These are phyloP conservation scores for Tremellales sp. DNA, from an alignment of 1,284 basidiomycete genomes.

Conservation along the genomic window DNA sequence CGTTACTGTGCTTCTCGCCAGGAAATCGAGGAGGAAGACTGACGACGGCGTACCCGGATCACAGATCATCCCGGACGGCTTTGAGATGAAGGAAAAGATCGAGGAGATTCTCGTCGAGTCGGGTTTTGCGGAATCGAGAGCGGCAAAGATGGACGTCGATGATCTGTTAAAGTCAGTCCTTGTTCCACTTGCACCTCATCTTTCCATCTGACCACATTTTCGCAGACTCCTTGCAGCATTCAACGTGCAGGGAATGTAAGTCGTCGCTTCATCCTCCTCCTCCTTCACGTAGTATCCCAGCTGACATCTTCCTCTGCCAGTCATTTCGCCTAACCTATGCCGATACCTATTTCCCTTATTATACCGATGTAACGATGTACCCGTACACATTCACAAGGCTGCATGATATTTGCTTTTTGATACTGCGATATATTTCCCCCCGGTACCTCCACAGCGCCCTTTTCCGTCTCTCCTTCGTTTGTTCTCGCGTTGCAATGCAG, in stretches of 20 bases:
- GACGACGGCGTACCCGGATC: background rate
- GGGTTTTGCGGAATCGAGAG: constrained; percentile 64
- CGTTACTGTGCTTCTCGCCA: constrained; percentile 23
- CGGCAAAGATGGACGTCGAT: constrained; percentile 79
- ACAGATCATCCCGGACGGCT: constrained; percentile 68
- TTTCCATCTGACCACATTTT: background rate
- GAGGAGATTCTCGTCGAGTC: constrained; percentile 70
- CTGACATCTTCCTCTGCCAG: constrained; percentile 2
- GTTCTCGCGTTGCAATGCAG: too few species aligned
- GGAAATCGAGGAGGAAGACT: background rate
- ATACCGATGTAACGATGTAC: background rate
- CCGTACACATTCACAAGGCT: constrained; percentile 7
- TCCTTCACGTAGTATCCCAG: background rate
- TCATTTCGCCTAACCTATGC: constrained; percentile 17
- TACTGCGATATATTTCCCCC: background rate
- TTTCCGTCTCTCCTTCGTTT: too few species aligned
- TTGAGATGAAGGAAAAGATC: constrained; percentile 68
- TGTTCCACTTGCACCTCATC: background rate
- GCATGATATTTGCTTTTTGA: constrained; percentile 8
- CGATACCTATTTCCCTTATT: constrained; percentile 6
- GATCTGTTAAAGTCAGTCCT: constrained; percentile 67
- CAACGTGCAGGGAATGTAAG: constrained; percentile 43
- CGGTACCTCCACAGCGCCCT: background rate
- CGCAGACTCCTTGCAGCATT: constrained; percentile 37
- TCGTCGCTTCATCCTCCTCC: constrained; percentile 1